Percentiles rank a stretch among this genome's conserved stretches.
Conservation (phyloP, 1,284 basidiomycete species). For the Moesziomyces parantarcticus region DNA sequence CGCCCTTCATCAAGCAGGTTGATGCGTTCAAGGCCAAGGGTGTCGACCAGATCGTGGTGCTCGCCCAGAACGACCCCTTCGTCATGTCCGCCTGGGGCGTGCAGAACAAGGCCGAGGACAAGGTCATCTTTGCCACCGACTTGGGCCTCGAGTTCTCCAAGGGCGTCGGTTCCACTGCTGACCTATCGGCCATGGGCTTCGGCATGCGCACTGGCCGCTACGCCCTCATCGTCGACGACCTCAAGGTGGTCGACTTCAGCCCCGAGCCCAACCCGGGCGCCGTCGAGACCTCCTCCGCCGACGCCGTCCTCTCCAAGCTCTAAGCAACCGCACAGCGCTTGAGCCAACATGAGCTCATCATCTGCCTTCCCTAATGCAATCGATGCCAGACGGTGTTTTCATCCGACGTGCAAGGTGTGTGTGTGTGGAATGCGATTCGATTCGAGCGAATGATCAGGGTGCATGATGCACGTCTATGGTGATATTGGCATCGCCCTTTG, state of each 20-base stretch:
- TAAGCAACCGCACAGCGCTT: conserved; percentile 51
- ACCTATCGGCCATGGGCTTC: conserved; percentile 73
- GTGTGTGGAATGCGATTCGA: not conserved
- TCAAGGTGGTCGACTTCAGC: conserved; percentile 69
- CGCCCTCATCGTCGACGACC: conserved; percentile 77
- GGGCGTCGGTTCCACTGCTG: conserved; percentile 74
- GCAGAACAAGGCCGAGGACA: conserved; percentile 77
- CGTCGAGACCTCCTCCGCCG: conserved; percentile 76
- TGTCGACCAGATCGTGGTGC: conserved; percentile 74
- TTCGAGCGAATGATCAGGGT: not conserved
- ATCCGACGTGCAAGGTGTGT: no score
- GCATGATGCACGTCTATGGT: not conserved
- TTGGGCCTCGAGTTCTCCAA: conserved; percentile 75
- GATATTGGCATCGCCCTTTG: not conserved
- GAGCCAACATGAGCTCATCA: not conserved
- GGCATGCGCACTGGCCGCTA: conserved; percentile 78
- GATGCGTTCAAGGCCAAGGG: conserved; percentile 80
- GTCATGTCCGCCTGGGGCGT: conserved; percentile 75
- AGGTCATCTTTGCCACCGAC: conserved; percentile 79
- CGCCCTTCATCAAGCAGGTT: conserved; percentile 76
- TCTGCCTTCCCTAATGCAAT: no score
- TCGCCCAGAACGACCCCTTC: conserved; percentile 66
- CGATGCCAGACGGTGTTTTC: no score
- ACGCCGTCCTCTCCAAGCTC: conserved; percentile 75
- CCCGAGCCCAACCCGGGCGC: conserved; percentile 67